Percentiles rank a stretch among this genome's conserved stretches.
phyloP scores from a whole-genome alignment of 768 basidiomycete species.

The Rhizopogon rudus region DNA sequence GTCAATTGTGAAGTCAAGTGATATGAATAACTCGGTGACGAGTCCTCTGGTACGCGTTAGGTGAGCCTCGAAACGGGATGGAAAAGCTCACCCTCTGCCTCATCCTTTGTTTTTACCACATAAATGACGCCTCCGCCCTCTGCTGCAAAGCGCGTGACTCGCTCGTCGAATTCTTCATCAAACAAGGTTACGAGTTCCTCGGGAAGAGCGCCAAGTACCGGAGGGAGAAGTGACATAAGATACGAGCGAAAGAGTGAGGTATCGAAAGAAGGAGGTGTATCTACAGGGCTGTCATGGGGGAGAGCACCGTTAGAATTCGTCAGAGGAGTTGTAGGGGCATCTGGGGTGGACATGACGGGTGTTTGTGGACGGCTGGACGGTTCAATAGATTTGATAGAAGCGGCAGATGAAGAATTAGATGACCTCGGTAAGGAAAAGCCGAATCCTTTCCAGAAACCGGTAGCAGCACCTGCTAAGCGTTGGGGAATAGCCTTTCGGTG shows the following conservation, averaged over 20 bases:
- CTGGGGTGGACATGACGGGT: slow-evolving; percentile 5
- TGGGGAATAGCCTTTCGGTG: slow-evolving; percentile 19
- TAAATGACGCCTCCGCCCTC: slow-evolving; percentile 79
- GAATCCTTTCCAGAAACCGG: slow-evolving; percentile 19
- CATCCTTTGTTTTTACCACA: slow-evolving; percentile 75
- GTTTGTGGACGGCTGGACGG: slow-evolving; percentile 6
- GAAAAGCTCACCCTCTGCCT: slow-evolving; percentile 56
- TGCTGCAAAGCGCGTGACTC: slow-evolving; percentile 66
- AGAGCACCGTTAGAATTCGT: slow-evolving; percentile 23
- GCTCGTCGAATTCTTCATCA: slow-evolving; percentile 71
- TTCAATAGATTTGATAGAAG: slow-evolving; percentile 1
- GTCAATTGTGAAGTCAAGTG: slow-evolving; percentile 65
- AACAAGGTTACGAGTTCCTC: slow-evolving; percentile 66
- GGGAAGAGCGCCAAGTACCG: slow-evolving; percentile 68
- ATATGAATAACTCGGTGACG: slow-evolving; percentile 57
- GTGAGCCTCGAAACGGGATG: not conserved
- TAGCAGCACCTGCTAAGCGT: slow-evolving; percentile 16
- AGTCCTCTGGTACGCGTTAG: slow-evolving; percentile 49
- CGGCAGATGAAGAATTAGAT: slow-evolving; percentile 6
- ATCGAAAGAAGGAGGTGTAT: slow-evolving; percentile 53
- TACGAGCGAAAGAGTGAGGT: slow-evolving; percentile 66
- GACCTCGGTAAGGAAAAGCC: slow-evolving; percentile 16
- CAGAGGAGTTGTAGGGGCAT: slow-evolving; percentile 21
- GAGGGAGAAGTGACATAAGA: slow-evolving; percentile 68
- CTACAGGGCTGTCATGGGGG: slow-evolving; percentile 26